Percentiles rank a stretch among this genome's conserved stretches.
These are phyloP conservation scores for Penicillium sp. DNA, from an alignment of 2,329 filamentous ascomycete genomes.

Conservation along the genomic window DNA sequence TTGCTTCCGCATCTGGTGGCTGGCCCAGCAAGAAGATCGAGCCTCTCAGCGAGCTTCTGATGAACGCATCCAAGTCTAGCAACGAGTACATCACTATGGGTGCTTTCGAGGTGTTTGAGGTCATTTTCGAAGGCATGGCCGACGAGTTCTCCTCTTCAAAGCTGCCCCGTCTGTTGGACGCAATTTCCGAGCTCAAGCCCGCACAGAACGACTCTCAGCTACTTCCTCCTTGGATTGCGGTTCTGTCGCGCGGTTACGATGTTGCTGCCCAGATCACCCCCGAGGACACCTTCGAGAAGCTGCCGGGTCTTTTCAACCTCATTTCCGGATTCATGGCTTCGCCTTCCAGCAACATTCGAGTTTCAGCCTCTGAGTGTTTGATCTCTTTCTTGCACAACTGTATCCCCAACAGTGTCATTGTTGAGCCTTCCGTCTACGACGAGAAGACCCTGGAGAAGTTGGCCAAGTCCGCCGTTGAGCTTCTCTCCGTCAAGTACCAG, in stretches of 20 bases:
- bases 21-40: constrained; percentile 98
- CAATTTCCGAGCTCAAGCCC: constrained; percentile 88
- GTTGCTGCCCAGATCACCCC: constrained; percentile 86
- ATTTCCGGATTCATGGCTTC: constrained; percentile 82
- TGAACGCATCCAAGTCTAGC: constrained; percentile 84
- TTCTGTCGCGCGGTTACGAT: constrained; percentile 90
- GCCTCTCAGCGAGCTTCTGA: constrained; percentile 80
- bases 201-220: constrained; percentile 92
- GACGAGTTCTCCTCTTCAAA: constrained; percentile 87
- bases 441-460: constrained; percentile 86
- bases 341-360: constrained; percentile 85
- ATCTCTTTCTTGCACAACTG: constrained; percentile 92
- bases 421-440: constrained; percentile 89
- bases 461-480: constrained; percentile 66
- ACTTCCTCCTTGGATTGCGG: constrained; percentile 93
- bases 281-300: constrained; percentile 86
- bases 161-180: constrained; percentile 82
- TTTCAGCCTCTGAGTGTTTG: constrained; percentile 92
- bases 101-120: constrained; percentile 95
- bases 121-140: constrained; percentile 90
- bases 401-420: constrained; percentile 76
- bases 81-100: constrained; percentile 97
- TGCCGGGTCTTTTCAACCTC: constrained; percentile 81
- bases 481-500: constrained; percentile 89
- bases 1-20: constrained; percentile 82